Conservation (phyloP, 2,329 filamentous ascomycete genomes). For the Colletotrichum australisinense region DNA sequence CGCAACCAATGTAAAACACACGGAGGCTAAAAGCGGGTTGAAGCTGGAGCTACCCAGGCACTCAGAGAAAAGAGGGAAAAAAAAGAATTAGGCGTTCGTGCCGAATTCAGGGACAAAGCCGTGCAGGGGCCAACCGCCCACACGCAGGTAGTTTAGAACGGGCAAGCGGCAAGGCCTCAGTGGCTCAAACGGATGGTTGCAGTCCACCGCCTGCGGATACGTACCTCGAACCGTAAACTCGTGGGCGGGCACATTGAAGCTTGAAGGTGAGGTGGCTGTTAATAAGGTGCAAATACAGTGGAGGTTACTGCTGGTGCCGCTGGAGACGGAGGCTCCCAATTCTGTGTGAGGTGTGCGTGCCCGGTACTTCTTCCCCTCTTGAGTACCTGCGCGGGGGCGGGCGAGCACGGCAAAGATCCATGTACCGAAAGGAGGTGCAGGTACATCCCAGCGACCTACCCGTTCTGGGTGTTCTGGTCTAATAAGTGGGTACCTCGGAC, state of each 20-base stretch:
- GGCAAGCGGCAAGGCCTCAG: slow-evolving; percentile 24
- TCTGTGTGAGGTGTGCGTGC: neutral
- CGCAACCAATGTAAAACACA: neutral
- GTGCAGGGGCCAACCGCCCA: slow-evolving; percentile 23
- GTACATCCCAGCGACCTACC: slow-evolving; percentile 32
- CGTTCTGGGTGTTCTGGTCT: slow-evolving; percentile 31
- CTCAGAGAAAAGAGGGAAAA: neutral
- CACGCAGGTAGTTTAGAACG: neutral
- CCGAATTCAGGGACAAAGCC: slow-evolving; percentile 26
- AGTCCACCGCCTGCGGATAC: slow-evolving; percentile 30
- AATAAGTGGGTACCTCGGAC: slow-evolving; percentile 34
- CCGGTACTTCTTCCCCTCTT: slow-evolving; percentile 21
- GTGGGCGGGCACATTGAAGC: slow-evolving; percentile 6
- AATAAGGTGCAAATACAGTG: neutral
- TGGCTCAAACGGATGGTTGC: slow-evolving; percentile 22
- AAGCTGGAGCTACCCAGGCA: neutral
- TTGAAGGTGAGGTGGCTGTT: neutral
- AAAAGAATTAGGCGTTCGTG: slow-evolving; percentile 21
- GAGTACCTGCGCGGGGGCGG: slow-evolving; percentile 11
- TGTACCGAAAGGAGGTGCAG: neutral
- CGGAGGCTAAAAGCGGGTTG: neutral
- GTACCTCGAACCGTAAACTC: slow-evolving; percentile 28
- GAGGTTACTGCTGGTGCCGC: neutral
- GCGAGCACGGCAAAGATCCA: neutral
- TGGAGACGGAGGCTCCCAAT: neutral